Evolutionary conservation across 2,329 filamentous ascomycete species (phyloP).

Genomic region (Periconia sp.): DNA sequence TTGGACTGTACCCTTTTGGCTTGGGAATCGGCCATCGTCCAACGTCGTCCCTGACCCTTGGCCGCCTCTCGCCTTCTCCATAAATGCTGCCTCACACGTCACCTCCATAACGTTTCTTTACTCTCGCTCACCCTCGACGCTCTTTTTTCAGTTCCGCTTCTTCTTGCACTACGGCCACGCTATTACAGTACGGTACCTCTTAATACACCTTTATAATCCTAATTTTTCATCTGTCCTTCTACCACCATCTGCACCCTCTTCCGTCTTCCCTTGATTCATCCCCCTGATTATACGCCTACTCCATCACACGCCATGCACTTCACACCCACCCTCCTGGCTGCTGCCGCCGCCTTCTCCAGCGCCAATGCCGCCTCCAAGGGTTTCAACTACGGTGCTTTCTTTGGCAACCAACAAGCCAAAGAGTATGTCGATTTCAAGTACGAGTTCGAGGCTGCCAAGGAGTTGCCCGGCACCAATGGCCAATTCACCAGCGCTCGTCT

Average conservation of each 20-base stretch:
- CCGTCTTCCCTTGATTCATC: conserved; percentile 2
- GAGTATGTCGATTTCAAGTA: conserved; percentile 66
- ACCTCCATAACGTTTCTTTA: conserved; percentile 6
- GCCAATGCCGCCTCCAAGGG: conserved; percentile 50
- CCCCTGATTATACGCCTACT: background rate
- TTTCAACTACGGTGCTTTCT: conserved; percentile 73
- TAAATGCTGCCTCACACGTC: conserved; percentile 14
- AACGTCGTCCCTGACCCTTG: conserved; percentile 11
- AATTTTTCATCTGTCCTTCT: conserved; percentile 2
- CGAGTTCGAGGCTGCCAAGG: conserved; percentile 67
- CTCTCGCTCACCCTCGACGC: conserved; percentile 1
- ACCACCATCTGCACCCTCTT: background rate
- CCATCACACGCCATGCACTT: conserved; percentile 35
- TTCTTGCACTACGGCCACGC: background rate
- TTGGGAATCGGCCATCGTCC: background rate
- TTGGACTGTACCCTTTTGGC: too few relatives aligned
- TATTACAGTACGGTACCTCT: conserved; percentile 4
- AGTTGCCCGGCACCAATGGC: conserved; percentile 63
- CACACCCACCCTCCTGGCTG: conserved; percentile 37
- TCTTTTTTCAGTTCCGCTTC: conserved; percentile 6
- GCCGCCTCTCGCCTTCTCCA: conserved; percentile 6
- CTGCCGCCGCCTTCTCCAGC: conserved; percentile 43
- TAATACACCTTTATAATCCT: conserved; percentile 8
- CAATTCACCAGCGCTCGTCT: conserved; percentile 68
- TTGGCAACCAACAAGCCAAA: conserved; percentile 63